Evolutionary conservation across 805 yeast species (phyloP).

Genomic region (Wickerhamiella musiphila): DNA sequence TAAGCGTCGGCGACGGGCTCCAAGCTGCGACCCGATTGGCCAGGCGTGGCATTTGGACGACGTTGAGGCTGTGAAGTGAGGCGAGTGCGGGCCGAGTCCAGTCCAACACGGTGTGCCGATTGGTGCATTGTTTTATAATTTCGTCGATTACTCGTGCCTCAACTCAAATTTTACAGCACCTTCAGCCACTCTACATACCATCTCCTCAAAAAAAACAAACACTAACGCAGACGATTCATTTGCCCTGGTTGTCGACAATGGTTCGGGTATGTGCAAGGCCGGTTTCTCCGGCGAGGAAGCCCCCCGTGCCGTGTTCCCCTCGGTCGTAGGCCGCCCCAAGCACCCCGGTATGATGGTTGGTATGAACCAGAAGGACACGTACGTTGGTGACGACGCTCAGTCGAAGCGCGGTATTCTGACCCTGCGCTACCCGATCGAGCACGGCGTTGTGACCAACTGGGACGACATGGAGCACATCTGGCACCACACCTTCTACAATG

Average conservation of each 20-base stretch:
- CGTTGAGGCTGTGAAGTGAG: too few relatives aligned
- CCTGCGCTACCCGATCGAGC: constrained; percentile 97
- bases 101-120: too few relatives aligned
- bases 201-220: background rate
- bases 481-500: constrained; percentile 99
- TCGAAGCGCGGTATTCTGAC: constrained; percentile 99
- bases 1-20: too few relatives aligned
- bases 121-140: too few relatives aligned
- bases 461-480: constrained; percentile 99
- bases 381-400: constrained; percentile 99
- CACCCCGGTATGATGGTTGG: constrained; percentile 99
- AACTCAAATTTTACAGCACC: background rate
- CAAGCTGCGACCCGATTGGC: too few relatives aligned
- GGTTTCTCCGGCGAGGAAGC: constrained; percentile 99
- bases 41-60: too few relatives aligned
- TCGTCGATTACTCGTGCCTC: background rate
- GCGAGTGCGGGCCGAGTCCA: too few relatives aligned
- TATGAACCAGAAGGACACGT: constrained; percentile 99
- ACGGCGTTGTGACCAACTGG: constrained; percentile 99
- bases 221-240: constrained; percentile 17
- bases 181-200: too few relatives aligned
- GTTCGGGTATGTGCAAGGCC: constrained; percentile 99
- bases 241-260: constrained; percentile 82
- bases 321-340: constrained; percentile 99
- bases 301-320: constrained; percentile 99